Base-by-base conservation (phyloP, 768 basidiomycete genomes). In the Dentipellis fragilis region DNA sequence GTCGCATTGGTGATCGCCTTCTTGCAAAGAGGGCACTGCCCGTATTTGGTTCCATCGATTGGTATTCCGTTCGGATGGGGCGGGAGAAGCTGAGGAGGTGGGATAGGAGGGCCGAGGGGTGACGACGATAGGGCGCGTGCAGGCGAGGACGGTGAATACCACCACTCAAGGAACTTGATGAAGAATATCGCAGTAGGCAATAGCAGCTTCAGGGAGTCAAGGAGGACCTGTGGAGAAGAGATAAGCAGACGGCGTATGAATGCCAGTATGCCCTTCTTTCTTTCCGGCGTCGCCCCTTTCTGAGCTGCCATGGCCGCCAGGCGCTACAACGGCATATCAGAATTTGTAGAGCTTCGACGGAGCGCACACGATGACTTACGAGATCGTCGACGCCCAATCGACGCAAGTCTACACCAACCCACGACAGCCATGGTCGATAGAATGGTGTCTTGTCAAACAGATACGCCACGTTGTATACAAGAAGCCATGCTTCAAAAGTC, bases 111-210 rank as follows among this genome's bases (percentile, higher is more conserved):
- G 7, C 84, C 87, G 52, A 79, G 77, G 34, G 71, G 73, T 10
- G 81, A 82, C 35, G 75, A 75, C 9, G 81, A 77, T 53, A 89
- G 71, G n/a, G 81, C 81, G 40, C 84, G 81, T 16, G 88, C 89
- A 3, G 88, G 93, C 10, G 91, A 96, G 46, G 80, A 79, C 19
- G 96, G 93, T 4, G 93, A 94, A 66, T 98, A 98, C 93, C 95
- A 99, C 93, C 96, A 99, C 71, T 98, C 93, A 48, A 96, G 75
- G 70, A 98, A 94, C 69, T 93, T 95, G 74, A 99, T 76, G 67
- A 91, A 89, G 70, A 99, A 95, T 57, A 99, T 93, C 42, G 87
- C 86, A 17, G 85, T 88, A 14, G 91, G 95, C 36, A 93, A 79
- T 48, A 90, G 75, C 49, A 89, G 72, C 57, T 84, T 81, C 39